phyloP scores from a whole-genome alignment of 2,329 filamentous ascomycete species.

The Fusarium coffeatum region DNA sequence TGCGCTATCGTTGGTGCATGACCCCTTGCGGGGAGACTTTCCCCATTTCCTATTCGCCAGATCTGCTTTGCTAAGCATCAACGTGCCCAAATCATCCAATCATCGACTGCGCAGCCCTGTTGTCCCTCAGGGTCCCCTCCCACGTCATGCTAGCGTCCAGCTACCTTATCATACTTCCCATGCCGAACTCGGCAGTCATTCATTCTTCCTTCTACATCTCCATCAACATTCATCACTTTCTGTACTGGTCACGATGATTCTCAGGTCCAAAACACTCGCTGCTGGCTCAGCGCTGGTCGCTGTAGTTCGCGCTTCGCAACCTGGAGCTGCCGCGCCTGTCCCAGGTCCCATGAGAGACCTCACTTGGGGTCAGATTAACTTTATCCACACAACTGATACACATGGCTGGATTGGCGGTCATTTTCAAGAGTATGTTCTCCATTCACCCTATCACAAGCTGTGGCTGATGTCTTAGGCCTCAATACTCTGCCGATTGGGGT shows the following conservation, averaged over 20 bases:
- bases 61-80: constrained; percentile 1
- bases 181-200: constrained; percentile 26
- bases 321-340: constrained; percentile 80
- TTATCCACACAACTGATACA: constrained; percentile 95
- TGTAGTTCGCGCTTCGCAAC: constrained; percentile 71
- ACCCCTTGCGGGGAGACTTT: constrained; percentile 27
- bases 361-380: constrained; percentile 94
- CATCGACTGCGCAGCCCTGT: background rate
- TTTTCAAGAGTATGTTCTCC: constrained; percentile 77
- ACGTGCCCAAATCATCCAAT: constrained; percentile 1
- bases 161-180: constrained; percentile 35
- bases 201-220: constrained; percentile 17
- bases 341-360: constrained; percentile 85
- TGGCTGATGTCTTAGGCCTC: constrained; percentile 66
- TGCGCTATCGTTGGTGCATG: constrained; percentile 28
- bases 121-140: constrained; percentile 35
- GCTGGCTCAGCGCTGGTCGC: constrained; percentile 50
- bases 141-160: constrained; percentile 31
- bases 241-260: constrained; percentile 38
- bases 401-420: constrained; percentile 97
- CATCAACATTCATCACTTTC: constrained; percentile 3
- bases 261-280: constrained; percentile 39
- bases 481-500: constrained; percentile 96
- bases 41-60: background rate
- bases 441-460: accelerated